Percentiles rank a stretch among this genome's conserved stretches.
phyloP scores from a whole-genome alignment of 305 asterid species.

The Fraxinus ornus region DNA sequence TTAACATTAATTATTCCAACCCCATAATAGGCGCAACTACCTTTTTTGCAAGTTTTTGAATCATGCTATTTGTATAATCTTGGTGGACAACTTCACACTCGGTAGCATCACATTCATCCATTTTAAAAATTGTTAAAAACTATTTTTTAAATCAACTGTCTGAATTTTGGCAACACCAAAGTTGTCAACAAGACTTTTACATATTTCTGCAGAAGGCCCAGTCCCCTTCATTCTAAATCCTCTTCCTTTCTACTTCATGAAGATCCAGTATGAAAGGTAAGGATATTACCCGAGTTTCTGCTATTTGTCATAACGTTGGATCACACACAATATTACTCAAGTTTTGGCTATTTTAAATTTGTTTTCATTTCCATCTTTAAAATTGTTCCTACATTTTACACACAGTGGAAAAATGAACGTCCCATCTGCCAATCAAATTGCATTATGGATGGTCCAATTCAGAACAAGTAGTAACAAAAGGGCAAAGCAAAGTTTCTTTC shows the following conservation, averaged over 20 bases:
- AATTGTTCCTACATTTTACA: no score
- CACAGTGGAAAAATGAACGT: conserved; percentile 33
- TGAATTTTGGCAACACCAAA: no score
- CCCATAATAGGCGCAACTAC: conserved; percentile 29
- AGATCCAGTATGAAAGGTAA: not conserved
- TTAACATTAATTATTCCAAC: conserved; percentile 35
- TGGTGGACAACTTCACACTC: no score
- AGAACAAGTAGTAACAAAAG: conserved; percentile 29
- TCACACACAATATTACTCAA: not conserved
- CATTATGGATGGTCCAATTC: conserved; percentile 28
- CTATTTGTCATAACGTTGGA: not conserved
- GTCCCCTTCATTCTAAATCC: not conserved
- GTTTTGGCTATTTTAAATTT: not conserved
- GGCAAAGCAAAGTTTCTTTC: conserved; percentile 13
- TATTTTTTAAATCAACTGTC: no score
- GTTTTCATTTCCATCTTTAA: no score
- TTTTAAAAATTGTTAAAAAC: no score
- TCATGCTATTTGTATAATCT: no score
- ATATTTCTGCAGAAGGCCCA: no score
- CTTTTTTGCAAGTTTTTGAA: not conserved
- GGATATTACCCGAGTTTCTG: no score
- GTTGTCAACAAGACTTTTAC: no score
- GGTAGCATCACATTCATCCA: no score
- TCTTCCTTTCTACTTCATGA: not conserved
- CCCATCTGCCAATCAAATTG: conserved; percentile 41